Percentiles rank a stretch among this genome's conserved stretches.
phyloP scores from a whole-genome alignment of 148 eudicot genomes.

The Rhododendron vialii region DNA sequence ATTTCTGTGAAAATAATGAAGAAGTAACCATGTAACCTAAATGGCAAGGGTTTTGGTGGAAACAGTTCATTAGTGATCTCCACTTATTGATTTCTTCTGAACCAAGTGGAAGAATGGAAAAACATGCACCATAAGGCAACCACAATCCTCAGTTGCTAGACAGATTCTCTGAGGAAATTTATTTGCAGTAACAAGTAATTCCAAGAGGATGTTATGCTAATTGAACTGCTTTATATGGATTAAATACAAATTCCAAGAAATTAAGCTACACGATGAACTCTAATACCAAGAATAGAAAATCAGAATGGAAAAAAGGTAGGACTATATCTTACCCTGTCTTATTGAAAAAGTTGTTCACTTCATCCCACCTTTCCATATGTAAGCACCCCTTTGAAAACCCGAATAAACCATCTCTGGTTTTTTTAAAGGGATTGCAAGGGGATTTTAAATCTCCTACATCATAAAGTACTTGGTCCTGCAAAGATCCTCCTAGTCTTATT shows the following conservation, averaged over 20 bases:
- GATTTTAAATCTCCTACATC: constrained; percentile 46
- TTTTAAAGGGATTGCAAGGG: constrained; percentile 61
- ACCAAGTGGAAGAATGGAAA: neutral
- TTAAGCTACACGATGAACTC: constrained; percentile 43
- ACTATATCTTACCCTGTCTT: constrained; percentile 53
- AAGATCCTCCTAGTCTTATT: constrained; percentile 86
- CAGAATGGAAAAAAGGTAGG: neutral
- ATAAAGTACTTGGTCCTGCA: constrained; percentile 82
- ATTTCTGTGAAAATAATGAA: neutral
- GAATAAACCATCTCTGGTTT: constrained; percentile 46
- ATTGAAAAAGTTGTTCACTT: constrained; percentile 54
- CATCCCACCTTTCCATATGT: constrained; percentile 74
- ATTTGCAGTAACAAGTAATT: neutral
- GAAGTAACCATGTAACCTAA: neutral
- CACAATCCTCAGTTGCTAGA: neutral
- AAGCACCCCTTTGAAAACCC: constrained; percentile 86
- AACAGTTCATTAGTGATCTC: neutral
- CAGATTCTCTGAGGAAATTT: neutral
- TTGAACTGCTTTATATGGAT: neutral
- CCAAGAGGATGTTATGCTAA: neutral
- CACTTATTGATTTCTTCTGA: neutral
- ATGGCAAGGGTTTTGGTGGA: neutral
- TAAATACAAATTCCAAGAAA: neutral
- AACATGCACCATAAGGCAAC: neutral
- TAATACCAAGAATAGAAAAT: constrained; percentile 45